These are phyloP conservation scores for Fusarium sterilihyphosum DNA, from an alignment of 2,329 filamentous ascomycete species.

Conservation along the genomic window DNA sequence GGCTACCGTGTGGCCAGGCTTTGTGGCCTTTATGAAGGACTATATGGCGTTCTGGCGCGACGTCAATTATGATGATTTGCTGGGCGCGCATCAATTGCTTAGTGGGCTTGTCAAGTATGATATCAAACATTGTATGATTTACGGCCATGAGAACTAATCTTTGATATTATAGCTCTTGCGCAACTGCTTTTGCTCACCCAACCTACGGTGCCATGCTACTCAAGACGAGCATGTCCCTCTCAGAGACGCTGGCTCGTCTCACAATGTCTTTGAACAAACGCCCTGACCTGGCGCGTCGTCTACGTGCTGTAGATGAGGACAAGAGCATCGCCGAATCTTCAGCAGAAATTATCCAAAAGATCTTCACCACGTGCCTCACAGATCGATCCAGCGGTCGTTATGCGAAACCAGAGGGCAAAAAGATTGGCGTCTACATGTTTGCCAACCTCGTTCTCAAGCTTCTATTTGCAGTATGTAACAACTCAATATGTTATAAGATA, in stretches of 20 bases:
- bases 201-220: conserved; percentile 84
- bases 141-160: neutral
- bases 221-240: conserved; percentile 84
- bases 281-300: conserved; percentile 77
- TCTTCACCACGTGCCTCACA: conserved; percentile 89
- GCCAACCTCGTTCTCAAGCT: conserved; percentile 91
- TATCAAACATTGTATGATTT: neutral
- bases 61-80: conserved; percentile 78
- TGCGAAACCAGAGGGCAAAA: conserved; percentile 82
- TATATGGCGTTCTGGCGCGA: conserved; percentile 86
- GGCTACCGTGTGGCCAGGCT: conserved; percentile 77
- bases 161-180: conserved; percentile 71
- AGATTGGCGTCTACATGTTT: conserved; percentile 88
- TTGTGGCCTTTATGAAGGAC: conserved; percentile 81
- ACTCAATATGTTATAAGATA: neutral
- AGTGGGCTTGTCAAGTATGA: conserved; percentile 78
- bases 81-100: conserved; percentile 79
- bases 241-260: conserved; percentile 80
- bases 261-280: conserved; percentile 85
- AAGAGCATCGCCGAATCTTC: conserved; percentile 85
- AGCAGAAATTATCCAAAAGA: conserved; percentile 88
- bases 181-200: conserved; percentile 82
- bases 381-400: conserved; percentile 76
- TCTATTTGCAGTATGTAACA: conserved; percentile 74
- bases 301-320: conserved; percentile 71